These are phyloP conservation scores for Taphrina populina DNA, from an alignment of 1,139 yeast genomes.

Conservation along the genomic window DNA sequence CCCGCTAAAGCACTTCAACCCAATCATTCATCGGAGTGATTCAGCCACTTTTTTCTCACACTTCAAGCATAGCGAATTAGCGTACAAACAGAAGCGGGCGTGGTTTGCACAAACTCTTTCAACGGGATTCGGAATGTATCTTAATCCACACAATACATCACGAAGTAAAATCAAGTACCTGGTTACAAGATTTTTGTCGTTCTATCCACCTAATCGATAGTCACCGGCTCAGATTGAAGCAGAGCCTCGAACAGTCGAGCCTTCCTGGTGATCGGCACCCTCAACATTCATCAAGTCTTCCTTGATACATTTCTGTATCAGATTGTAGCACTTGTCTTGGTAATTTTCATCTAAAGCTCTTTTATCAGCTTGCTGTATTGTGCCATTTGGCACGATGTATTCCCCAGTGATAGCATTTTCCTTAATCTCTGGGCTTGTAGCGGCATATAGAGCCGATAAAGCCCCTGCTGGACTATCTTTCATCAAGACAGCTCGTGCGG, in stretches of 20 bases:
- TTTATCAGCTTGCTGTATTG: constrained; percentile 28
- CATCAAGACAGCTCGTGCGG: constrained; percentile 22
- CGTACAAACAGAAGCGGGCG: too few relatives aligned
- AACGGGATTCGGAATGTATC: too few relatives aligned
- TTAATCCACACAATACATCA: too few relatives aligned
- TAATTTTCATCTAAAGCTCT: constrained; percentile 10
- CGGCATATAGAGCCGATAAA: constrained; percentile 22
- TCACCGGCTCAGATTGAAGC: constrained; percentile 15
- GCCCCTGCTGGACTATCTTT: constrained; percentile 31
- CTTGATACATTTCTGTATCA: constrained; percentile 27
- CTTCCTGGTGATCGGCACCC: constrained; percentile 30
- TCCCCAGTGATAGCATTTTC: constrained; percentile 18
- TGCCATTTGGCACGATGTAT: constrained; percentile 31
- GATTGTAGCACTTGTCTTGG: constrained; percentile 25
- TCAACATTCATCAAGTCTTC: constrained; percentile 5
- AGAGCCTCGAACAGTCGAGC: constrained; percentile 23
- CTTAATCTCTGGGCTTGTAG: constrained; percentile 27
- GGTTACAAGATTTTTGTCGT: too few relatives aligned
- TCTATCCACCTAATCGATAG: too few relatives aligned
- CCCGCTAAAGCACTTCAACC: too few relatives aligned
- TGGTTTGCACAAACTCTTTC: too few relatives aligned
- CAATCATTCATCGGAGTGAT: too few relatives aligned
- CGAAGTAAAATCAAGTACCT: too few relatives aligned
- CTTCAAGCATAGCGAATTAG: too few relatives aligned
- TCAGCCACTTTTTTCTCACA: too few relatives aligned